phyloP scores from a whole-genome alignment of 352 stramenopile species.

The Pythium periplocum region DNA sequence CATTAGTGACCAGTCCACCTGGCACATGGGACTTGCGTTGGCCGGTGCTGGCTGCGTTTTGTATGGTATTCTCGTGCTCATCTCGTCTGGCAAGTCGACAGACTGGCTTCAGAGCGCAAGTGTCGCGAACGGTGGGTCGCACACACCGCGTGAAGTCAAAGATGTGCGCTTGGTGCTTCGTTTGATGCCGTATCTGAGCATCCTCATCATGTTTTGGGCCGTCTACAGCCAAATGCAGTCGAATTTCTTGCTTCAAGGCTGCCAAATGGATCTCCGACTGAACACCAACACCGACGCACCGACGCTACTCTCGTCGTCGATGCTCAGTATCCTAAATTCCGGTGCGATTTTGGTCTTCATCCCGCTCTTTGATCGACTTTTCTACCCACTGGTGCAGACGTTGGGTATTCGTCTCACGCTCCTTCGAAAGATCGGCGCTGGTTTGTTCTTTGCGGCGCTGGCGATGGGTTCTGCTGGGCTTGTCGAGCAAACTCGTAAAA shows the following conservation, averaged over 20 bases:
- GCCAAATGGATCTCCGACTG: conserved; percentile 87
- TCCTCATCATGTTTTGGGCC: conserved; percentile 84
- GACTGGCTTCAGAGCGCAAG: conserved; percentile 53
- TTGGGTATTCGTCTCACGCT: conserved; percentile 71
- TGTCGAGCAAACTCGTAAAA: conserved; percentile 51
- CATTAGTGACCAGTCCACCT: conserved; percentile 35
- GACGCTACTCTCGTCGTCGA: conserved; percentile 77
- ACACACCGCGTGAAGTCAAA: conserved; percentile 50
- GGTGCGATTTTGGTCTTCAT: conserved; percentile 89
- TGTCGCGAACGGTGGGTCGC: conserved; percentile 47
- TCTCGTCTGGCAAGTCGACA: conserved; percentile 52
- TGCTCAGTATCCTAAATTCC: conserved; percentile 85
- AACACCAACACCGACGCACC: conserved; percentile 15
- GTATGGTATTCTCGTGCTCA: conserved; percentile 68
- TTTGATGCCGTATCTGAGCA: conserved; percentile 72
- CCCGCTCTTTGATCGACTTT: conserved; percentile 76
- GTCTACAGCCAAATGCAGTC: conserved; percentile 82
- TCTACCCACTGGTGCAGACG: conserved; percentile 72
- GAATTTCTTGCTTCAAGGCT: conserved; percentile 85
- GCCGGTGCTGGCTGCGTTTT: conserved; percentile 40
- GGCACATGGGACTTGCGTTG: conserved; percentile 60
- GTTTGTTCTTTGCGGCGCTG: conserved; percentile 74
- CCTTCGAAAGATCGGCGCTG: conserved; percentile 85
- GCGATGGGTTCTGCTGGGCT: conserved; percentile 66
- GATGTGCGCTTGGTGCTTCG: conserved; percentile 75